These are phyloP conservation scores for Cyclospora cayetanensis DNA, from an alignment of 169 alveolate genomes.

Conservation along the genomic window DNA sequence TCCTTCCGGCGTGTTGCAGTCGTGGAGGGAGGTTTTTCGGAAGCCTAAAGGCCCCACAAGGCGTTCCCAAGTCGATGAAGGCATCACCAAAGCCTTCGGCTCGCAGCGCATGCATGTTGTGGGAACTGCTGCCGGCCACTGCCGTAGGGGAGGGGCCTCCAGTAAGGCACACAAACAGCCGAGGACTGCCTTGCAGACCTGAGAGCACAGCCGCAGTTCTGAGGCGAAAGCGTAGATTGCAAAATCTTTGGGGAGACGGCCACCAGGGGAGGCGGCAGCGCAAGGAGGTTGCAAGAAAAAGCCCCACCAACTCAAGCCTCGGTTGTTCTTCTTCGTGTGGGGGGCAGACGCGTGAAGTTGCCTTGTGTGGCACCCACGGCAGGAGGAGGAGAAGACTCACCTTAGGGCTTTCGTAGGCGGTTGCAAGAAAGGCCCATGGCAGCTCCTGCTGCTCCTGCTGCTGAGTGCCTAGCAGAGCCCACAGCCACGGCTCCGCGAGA, in stretches of 20 bases:
- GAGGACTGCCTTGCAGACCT: slow-evolving; percentile 30
- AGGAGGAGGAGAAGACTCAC: too few relatives aligned
- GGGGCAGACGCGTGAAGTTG: too few relatives aligned
- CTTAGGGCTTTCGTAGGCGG: slow-evolving; percentile 1
- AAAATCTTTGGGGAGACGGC: not conserved
- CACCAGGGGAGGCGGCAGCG: too few relatives aligned
- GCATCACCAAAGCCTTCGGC: slow-evolving; percentile 11
- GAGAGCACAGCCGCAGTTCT: not conserved
- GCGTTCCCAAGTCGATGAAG: not conserved
- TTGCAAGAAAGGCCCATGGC: slow-evolving; percentile 16
- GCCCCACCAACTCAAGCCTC: too few relatives aligned
- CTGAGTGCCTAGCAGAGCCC: slow-evolving; percentile 28
- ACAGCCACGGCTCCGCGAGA: not conserved
- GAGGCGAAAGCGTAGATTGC: not conserved
- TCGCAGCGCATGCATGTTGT: slow-evolving; percentile 10
- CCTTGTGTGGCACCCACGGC: too few relatives aligned
- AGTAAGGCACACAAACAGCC: slow-evolving; percentile 39
- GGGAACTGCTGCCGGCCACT: slow-evolving; percentile 36
- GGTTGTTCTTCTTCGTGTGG: too few relatives aligned
- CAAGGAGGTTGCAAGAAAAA: too few relatives aligned
- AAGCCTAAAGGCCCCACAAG: slow-evolving; percentile 17
- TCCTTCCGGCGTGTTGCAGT: slow-evolving; percentile 2
- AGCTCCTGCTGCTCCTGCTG: slow-evolving; percentile 25
- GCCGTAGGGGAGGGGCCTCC: slow-evolving; percentile 40
- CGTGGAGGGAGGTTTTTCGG: not conserved